Base-by-base conservation (phyloP, 2,329 filamentous ascomycete genomes). In the Intubia oerlemansii region DNA sequence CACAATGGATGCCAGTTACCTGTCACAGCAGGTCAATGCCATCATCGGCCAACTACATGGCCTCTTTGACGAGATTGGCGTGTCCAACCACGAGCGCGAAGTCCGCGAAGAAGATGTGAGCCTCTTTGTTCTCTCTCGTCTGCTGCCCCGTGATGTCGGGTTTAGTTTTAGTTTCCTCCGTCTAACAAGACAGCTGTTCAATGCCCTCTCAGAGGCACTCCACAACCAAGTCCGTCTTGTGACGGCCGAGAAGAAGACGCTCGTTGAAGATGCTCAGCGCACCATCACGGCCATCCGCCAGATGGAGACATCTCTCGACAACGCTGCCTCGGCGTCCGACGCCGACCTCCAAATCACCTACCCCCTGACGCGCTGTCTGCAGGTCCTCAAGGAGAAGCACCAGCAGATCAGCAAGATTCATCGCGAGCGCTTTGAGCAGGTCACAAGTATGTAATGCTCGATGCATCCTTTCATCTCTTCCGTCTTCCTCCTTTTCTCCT, bases 31-130 rank as follows among this genome's bases (percentile, higher is more conserved):
- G 66, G 80, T 98, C 54, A 88, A 81, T 41, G 81, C 68, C 44
- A 93, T 92, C 46, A 82, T 95, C 48, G 70, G 69, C 50, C 82
- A 93, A 53, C 66, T 98, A 35, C 85, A 95, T 53, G 78, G 77
- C 39, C 66, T 95, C 33, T 98, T 93, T 45, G 88, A 98, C 50
- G 85, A 98, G 48, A 98, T 98, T 44, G 88, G 88, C 34, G 78
- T 98, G n/a, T 69, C 85, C 17, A 70, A 59, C 44, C 82, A 92
- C 69, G 88, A 95, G 51, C 77, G 88, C 44, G 82, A 95, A 47
- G 63, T 68, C 28, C 66, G 88, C 43, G 85, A 95, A 48, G 67
- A 79, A 47, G 81, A 93, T 70, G 84, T 90, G 57, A 45, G 63
- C 43, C 8, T 21, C 8, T n/a, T 8, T 8, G n/a, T 21, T 21